Base-by-base conservation (phyloP, 2,329 filamentous ascomycete species). In the Neodidymelliopsis sp. region DNA sequence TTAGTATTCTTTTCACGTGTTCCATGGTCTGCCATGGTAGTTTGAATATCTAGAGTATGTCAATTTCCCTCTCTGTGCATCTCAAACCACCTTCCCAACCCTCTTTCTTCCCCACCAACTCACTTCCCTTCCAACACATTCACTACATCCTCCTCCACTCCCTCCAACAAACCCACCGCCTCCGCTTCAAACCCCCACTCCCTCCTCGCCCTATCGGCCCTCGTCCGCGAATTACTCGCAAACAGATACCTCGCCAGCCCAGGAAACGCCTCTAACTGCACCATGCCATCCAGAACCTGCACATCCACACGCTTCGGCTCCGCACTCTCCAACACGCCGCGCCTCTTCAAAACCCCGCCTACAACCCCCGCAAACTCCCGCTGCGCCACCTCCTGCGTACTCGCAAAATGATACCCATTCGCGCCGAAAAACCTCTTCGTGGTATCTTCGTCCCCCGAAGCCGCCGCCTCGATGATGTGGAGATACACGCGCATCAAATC, bases 401-500 rank as follows among this genome's bases (percentile, higher is more conserved):
- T 68, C 2, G 76, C 74, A 30, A 81, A 75, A 51, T 81, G 80
- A 54, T 81, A 81, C 2, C 78, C 66, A 23, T 63, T 71, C 16
- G 71, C 63, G 1, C 83, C 84, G 77, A 88, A 90, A 15, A 15
- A 49, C 11, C 20, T n/a, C 7, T 23, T 4, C 2, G 13, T 8
- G 0, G 80, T 81, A 60, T 80, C 81, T 1, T 22, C 39, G 2
- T 54, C 41, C 1, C 46, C 34, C 0, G 72, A 62, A 1, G 75
- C 71, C 0, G 84, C 84, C 2, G 80, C 81, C 44, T 85, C 79
- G 0, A 81, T 77, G 0, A 88, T 72, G 4, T 77, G 65, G 2
- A 81, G 56, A 47, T 82, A 85, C 0, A 88, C 50, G 0, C 69
- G 62, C 29, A 79, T 80, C 0, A 89, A 68, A 57, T 89, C 86